These are phyloP conservation scores for Corynascus novoguineensis DNA, from an alignment of 495 filamentous ascomycete genomes.

Conservation along the genomic window DNA sequence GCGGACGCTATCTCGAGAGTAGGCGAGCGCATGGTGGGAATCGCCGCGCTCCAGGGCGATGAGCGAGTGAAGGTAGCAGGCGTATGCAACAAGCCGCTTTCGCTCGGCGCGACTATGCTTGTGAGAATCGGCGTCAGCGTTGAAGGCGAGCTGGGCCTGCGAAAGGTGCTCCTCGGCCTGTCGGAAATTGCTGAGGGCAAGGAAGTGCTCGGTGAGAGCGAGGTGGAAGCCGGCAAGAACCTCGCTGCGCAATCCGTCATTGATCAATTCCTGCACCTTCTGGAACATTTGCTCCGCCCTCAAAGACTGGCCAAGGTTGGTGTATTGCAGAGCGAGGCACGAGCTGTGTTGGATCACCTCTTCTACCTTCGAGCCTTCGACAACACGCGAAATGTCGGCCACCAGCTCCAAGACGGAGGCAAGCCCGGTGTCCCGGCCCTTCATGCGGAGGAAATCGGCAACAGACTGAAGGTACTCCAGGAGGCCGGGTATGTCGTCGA, in stretches of 20 bases:
- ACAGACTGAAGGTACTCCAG: conserved; percentile 59
- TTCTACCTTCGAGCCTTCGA: conserved; percentile 45
- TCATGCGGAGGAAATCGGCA: conserved; percentile 73
- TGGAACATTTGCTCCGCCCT: conserved; percentile 63
- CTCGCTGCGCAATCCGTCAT: conserved; percentile 19
- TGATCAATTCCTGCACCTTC: conserved; percentile 45
- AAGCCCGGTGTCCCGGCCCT: conserved; percentile 50
- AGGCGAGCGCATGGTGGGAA: conserved; percentile 57
- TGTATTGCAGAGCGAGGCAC: conserved; percentile 63
- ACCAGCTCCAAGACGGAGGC: conserved; percentile 44
- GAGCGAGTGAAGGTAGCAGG: conserved; percentile 55
- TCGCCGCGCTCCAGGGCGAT: conserved; percentile 60
- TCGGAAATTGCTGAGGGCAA: conserved; percentile 60
- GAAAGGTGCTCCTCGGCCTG: conserved; percentile 47
- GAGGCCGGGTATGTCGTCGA: conserved; percentile 59
- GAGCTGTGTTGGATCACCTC: conserved; percentile 55
- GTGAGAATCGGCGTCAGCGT: conserved; percentile 12
- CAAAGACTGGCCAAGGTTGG: conserved; percentile 68
- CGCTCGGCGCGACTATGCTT: conserved; percentile 26
- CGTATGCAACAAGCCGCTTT: conserved; percentile 45
- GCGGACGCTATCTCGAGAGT: conserved; percentile 61
- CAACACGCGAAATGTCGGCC: conserved; percentile 51
- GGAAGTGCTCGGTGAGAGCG: conserved; percentile 65
- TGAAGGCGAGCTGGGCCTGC: conserved; percentile 32
- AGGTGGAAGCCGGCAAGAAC: conserved; percentile 56